Evolutionary conservation across 805 yeast species (phyloP).

Genomic region (Schwanniomyces pseudopolymorphus): DNA sequence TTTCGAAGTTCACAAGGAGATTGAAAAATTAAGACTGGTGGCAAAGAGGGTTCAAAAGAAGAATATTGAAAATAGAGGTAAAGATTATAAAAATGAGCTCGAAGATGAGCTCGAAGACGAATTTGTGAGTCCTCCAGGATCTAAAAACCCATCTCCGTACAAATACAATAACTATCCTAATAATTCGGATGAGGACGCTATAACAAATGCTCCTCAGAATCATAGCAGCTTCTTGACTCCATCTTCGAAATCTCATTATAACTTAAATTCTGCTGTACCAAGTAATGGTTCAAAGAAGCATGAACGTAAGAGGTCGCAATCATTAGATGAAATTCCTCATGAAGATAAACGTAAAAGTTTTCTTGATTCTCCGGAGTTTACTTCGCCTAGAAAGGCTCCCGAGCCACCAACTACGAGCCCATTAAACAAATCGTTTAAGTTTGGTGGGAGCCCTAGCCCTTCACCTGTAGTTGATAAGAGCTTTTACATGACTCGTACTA

Average conservation of each 20-base stretch:
- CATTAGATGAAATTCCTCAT: slow-evolving; percentile 42
- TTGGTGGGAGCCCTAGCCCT: slow-evolving; percentile 24
- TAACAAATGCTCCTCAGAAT: slow-evolving; percentile 1
- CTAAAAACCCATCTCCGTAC: slow-evolving; percentile 8
- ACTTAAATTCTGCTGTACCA: slow-evolving; percentile 41
- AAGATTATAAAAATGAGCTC: slow-evolving; percentile 5
- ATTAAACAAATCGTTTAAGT: slow-evolving; percentile 27
- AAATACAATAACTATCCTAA: slow-evolving; percentile 9
- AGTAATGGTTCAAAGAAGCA: slow-evolving; percentile 23
- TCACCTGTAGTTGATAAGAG: slow-evolving; percentile 6
- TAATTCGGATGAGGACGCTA: slow-evolving; percentile 19
- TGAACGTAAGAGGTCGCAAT: slow-evolving; percentile 50
- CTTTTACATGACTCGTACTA: slow-evolving; percentile 22
- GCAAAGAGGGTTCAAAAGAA: slow-evolving; percentile 23
- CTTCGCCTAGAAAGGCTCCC: slow-evolving; percentile 74
- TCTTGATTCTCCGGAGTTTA: slow-evolving; percentile 32
- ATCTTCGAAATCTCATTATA: slow-evolving; percentile 12
- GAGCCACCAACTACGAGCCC: slow-evolving; percentile 55
- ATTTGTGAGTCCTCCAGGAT: slow-evolving; percentile 9
- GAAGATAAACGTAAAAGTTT: slow-evolving; percentile 1
- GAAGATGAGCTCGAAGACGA: slow-evolving; percentile 4
- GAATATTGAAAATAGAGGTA: slow-evolving; percentile 27
- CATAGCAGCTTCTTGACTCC: neutral
- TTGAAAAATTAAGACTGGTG: slow-evolving; percentile 58
- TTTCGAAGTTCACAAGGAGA: slow-evolving; percentile 87